phyloP scores from a whole-genome alignment of 805 yeast genomes.

The Saccharomycopsis sp. region DNA sequence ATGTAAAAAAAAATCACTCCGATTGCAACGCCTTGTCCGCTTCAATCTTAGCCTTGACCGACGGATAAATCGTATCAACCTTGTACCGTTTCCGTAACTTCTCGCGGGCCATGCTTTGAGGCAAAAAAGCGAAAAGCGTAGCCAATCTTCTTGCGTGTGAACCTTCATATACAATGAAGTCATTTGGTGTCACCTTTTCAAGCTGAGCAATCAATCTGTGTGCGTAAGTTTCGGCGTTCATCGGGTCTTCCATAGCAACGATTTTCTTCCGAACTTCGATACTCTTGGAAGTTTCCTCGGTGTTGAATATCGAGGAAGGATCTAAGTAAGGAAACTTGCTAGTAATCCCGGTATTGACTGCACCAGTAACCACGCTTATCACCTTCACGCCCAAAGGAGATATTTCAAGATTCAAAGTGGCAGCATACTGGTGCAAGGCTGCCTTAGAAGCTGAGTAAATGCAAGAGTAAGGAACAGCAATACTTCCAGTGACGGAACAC shows the following conservation, averaged over 20 bases:
- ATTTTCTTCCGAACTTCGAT: conserved; percentile 46
- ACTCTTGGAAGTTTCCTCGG: conserved; percentile 43
- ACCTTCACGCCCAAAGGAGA: conserved; percentile 68
- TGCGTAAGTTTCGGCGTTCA: conserved; percentile 55
- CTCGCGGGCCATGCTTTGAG: not conserved
- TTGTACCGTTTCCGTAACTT: not conserved
- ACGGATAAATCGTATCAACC: not conserved
- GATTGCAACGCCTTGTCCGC: not conserved
- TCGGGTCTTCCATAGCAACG: conserved; percentile 54
- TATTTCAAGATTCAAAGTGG: conserved; percentile 55
- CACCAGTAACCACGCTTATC: conserved; percentile 66
- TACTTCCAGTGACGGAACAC: conserved; percentile 60
- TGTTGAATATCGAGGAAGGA: conserved; percentile 43
- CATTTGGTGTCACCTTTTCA: conserved; percentile 19
- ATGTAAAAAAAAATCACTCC: too few species aligned
- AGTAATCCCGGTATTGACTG: conserved; percentile 62
- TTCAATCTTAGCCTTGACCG: not conserved
- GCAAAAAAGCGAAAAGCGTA: not conserved
- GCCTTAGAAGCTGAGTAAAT: conserved; percentile 65
- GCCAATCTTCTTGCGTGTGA: not conserved
- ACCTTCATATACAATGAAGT: conserved; percentile 13
- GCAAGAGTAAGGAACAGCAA: conserved; percentile 64
- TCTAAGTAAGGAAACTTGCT: conserved; percentile 52
- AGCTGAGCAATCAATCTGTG: conserved; percentile 44
- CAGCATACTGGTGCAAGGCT: conserved; percentile 67